A percentile compares a stretch with the other conserved stretches of the same genome.
phyloP scores from a whole-genome alignment of 495 filamentous ascomycete genomes.

The Aspergillus biplanus region DNA sequence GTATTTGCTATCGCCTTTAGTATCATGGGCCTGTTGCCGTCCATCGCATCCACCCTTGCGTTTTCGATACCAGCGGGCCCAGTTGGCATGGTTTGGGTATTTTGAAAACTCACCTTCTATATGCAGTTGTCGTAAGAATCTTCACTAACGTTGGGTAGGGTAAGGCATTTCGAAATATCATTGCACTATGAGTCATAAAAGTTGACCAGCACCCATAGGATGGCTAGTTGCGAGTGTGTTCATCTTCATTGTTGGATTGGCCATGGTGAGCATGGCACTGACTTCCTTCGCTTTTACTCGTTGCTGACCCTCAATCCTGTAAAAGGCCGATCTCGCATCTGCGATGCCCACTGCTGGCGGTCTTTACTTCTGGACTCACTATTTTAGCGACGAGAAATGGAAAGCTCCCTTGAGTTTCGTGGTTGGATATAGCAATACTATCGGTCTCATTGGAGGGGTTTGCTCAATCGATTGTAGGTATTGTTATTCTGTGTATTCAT shows the following conservation, averaged over 20 bases:
- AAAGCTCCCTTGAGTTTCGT: conserved; percentile 68
- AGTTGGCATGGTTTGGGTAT: conserved; percentile 67
- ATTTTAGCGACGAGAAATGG: conserved; percentile 61
- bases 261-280: conserved; percentile 51
- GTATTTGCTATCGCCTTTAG: conserved; percentile 74
- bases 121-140: not conserved
- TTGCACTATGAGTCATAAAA: not conserved
- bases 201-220: conserved; percentile 37
- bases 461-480: conserved; percentile 60
- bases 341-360: conserved; percentile 75
- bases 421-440: conserved; percentile 71
- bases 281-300: not conserved
- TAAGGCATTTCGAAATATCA: conserved; percentile 19
- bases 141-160: conserved; percentile 29
- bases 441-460: conserved; percentile 65
- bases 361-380: conserved; percentile 73
- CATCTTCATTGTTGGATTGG: conserved; percentile 67
- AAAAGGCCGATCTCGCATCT: conserved; percentile 64
- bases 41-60: conserved; percentile 66
- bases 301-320: not conserved
- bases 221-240: conserved; percentile 65
- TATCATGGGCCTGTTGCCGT: conserved; percentile 75
- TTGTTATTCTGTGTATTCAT: not conserved
- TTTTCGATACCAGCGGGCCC: conserved; percentile 71
- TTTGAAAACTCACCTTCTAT: not conserved